phyloP scores from a whole-genome alignment of 208 protist species.

The Leishmania aethiopica region DNA sequence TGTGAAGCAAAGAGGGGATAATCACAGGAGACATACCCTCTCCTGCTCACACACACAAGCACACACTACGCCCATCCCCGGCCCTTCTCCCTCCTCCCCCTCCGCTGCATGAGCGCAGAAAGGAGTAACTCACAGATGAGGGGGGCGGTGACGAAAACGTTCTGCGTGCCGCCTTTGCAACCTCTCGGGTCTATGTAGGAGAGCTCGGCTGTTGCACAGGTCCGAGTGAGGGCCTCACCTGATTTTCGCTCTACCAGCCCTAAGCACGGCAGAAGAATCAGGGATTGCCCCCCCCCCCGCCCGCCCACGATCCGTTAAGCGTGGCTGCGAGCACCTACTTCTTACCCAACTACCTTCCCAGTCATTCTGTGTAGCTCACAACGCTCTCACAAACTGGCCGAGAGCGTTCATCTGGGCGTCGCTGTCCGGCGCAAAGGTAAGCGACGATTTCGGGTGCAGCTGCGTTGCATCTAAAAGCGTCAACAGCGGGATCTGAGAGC shows the following conservation, averaged over 20 bases:
- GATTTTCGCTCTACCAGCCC: not conserved
- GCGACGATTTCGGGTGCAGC: not conserved
- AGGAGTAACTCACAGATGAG: not conserved
- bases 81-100: not conserved
- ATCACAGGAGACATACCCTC: not conserved
- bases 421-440: not conserved
- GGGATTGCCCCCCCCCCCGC: not conserved
- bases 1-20: not conserved
- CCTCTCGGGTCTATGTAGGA: not conserved
- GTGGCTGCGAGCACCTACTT: not conserved
- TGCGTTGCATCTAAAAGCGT: constrained; percentile 26
- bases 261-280: not conserved
- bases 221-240: not conserved
- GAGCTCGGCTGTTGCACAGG: not conserved
- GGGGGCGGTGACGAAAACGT: not conserved
- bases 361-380: not conserved
- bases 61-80: not conserved
- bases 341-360: not conserved
- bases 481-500: constrained; percentile 49
- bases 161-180: not conserved
- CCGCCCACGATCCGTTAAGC: not conserved
- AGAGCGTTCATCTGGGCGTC: not conserved
- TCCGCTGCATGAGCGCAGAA: not conserved
- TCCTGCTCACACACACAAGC: not conserved
- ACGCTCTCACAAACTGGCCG: not conserved